Percentiles rank a stretch among this genome's conserved stretches.
Evolutionary conservation across 768 basidiomycete genomes (phyloP).

Genomic region (Leccinum imitatum): DNA sequence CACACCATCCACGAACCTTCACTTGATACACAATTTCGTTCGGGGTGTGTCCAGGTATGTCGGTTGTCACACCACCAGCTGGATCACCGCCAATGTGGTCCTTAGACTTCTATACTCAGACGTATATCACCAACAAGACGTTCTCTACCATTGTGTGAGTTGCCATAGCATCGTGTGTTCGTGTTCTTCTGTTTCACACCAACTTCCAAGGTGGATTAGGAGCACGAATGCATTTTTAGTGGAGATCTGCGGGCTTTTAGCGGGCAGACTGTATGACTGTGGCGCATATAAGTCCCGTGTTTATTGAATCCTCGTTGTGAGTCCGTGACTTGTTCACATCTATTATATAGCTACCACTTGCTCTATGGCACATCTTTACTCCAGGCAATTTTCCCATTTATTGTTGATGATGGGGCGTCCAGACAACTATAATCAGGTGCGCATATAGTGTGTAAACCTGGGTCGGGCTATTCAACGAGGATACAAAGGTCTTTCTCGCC

Average conservation of each 20-base stretch:
- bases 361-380: conserved; percentile 19
- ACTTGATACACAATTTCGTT: conserved; percentile 38
- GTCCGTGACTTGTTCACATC: conserved; percentile 16
- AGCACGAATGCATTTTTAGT: conserved; percentile 48
- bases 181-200: neutral
- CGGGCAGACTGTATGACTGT: conserved; percentile 49
- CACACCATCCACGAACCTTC: too few relatives aligned
- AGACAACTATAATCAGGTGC: conserved; percentile 44
- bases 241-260: conserved; percentile 43
- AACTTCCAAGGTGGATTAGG: conserved; percentile 40
- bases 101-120: conserved; percentile 40
- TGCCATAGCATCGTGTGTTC: neutral
- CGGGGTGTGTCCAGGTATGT: conserved; percentile 43
- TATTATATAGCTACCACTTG: conserved; percentile 17
- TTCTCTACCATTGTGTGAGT: conserved; percentile 41
- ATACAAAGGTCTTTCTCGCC: conserved; percentile 46
- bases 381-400: conserved; percentile 35
- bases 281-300: conserved; percentile 24
- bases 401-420: conserved; percentile 47
- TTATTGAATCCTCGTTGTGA: conserved; percentile 33
- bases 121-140: conserved; percentile 36
- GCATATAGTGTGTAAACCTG: neutral
- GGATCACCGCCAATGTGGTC: neutral
- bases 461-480: neutral
- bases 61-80: neutral